phyloP scores from a whole-genome alignment of 2,329 filamentous ascomycete genomes.

The Cryphonectria naterciae region DNA sequence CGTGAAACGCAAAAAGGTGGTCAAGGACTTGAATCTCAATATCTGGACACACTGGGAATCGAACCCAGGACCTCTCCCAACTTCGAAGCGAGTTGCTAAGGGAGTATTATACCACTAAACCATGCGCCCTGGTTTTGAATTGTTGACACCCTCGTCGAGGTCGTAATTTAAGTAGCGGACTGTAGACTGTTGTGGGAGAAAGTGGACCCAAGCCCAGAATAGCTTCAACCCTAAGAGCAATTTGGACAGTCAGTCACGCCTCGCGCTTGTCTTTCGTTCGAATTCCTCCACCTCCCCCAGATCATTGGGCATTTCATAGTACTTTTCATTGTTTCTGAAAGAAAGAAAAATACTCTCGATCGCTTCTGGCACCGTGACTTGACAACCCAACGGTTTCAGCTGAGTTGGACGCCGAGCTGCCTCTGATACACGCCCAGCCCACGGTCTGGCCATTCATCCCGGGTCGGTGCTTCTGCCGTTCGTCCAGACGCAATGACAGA shows the following conservation, averaged over 20 bases:
- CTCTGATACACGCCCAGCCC: neutral
- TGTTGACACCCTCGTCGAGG: neutral
- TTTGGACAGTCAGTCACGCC: neutral
- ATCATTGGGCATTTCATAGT: neutral
- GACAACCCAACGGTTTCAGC: neutral
- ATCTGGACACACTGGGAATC: constrained; percentile 13
- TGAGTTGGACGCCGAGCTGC: neutral
- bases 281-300: rapidly evolving
- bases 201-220: neutral
- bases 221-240: neutral
- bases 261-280: neutral
- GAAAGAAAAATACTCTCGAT: neutral
- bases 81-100: constrained; percentile 5
- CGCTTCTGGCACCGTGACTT: neutral
- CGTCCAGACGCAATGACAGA: neutral
- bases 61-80: constrained; percentile 14
- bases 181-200: neutral
- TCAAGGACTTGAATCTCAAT: neutral
- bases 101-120: constrained; percentile 18
- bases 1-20: neutral
- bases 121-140: constrained; percentile 4
- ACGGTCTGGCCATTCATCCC: neutral
- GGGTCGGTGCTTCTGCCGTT: neutral
- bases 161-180: neutral
- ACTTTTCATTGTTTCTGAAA: too few species aligned